Evolutionary conservation across 192 early-diverging fungal genomes (phyloP).

Genomic region (Paraglomus occultum): DNA sequence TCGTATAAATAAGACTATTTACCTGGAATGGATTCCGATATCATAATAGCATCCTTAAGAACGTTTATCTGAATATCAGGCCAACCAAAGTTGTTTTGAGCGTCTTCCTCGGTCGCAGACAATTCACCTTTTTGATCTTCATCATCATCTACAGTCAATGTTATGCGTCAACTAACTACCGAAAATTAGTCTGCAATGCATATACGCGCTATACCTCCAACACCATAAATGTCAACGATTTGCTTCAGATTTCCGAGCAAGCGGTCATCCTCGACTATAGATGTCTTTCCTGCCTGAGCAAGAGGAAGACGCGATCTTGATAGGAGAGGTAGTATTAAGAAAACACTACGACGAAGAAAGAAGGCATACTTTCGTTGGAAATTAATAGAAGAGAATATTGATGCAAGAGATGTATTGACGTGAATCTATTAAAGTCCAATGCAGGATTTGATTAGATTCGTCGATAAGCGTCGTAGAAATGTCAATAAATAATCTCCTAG

Average conservation of each 20-base stretch:
- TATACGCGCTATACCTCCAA: constrained; percentile 42
- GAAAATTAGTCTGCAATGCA: not conserved
- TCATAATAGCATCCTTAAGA: constrained; percentile 68
- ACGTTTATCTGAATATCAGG: constrained; percentile 75
- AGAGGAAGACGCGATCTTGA: constrained; percentile 38
- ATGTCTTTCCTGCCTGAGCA: constrained; percentile 31
- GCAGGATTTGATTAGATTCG: not conserved
- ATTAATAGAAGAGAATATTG: constrained; percentile 59
- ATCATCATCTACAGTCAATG: not conserved
- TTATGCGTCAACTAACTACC: not conserved
- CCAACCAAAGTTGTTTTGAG: constrained; percentile 62
- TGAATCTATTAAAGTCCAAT: constrained; percentile 36
- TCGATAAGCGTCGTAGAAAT: not conserved
- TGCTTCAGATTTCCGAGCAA: constrained; percentile 63
- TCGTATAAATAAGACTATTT: constrained; percentile 12
- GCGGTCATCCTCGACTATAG: constrained; percentile 43
- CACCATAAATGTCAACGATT: constrained; percentile 68
- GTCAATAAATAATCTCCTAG: not conserved
- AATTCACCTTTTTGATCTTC: constrained; percentile 13
- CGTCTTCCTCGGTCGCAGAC: constrained; percentile 3
- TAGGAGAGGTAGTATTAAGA: constrained; percentile 43
- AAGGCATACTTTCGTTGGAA: constrained; percentile 67
- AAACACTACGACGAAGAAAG: constrained; percentile 61
- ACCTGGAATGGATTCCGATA: constrained; percentile 70
- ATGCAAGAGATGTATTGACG: constrained; percentile 52